Base-by-base conservation (phyloP, 2,329 filamentous ascomycete species). In the Claviceps quebecensis region DNA sequence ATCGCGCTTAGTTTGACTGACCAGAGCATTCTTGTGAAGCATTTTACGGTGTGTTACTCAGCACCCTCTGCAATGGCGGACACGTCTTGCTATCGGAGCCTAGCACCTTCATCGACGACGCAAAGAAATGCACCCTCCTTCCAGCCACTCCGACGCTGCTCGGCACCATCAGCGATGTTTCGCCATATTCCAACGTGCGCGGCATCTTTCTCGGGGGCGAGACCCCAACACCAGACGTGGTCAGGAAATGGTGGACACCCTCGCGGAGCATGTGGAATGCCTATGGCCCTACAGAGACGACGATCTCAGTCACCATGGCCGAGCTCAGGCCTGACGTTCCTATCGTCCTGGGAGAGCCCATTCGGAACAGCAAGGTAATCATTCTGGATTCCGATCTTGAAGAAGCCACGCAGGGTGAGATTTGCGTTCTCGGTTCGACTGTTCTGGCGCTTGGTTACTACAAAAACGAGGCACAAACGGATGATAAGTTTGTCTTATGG, bases 371-470 rank as follows among this genome's bases (percentile, higher is more conserved):
- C 19, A 34, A n/a, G 38, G 7, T 41, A 8, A n/a, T 49, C 2
- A 13, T 41, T 16, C 13, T 43, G 9, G n/a, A 49, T 38, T 23
- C 17, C 8, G 13, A 43, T 29, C 37, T 40, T 14, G 4, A 49
- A 45, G 51, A 52, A 45, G n/a, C 47, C 6, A 45, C 9, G 11
- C 37, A 49, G 8, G 56, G 56, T 22, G 56, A 57, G 39, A 53
- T 57, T n/a, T 45, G 52, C 46, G 54, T 56, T 36, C 50, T 52
- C 3, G 72, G 72, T 9, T 60, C 68, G 0, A 67, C 71, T 45
- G 63, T 73, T 8, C 22, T 44, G 22, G 56, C 63, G 4, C 48
- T 51, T 1, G 70, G 71, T 1, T 74, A 74, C 55, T 56, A 72
- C n/a, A 58, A 62, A 34, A 49, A 52, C 7, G 56, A 60, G 1